phyloP scores from a whole-genome alignment of 2,329 filamentous ascomycete genomes.

The Aspergillus cejpii region DNA sequence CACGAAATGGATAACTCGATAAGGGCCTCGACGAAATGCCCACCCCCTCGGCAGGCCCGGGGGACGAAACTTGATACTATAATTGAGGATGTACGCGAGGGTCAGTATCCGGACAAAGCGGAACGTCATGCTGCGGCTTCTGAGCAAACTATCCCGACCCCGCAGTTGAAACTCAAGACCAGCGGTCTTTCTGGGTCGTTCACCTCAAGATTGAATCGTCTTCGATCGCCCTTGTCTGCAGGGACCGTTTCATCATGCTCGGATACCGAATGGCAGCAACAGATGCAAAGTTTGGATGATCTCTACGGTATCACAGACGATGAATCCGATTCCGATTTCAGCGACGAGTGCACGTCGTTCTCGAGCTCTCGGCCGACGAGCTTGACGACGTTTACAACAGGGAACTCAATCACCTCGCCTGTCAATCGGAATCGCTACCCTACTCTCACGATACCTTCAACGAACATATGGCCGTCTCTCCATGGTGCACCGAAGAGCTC shows the following conservation, averaged over 20 bases:
- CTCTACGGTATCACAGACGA: constrained; percentile 81
- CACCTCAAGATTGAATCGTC: constrained; percentile 17
- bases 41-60: constrained; percentile 52
- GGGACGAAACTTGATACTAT: constrained; percentile 57
- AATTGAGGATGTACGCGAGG: constrained; percentile 49
- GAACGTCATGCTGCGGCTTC: constrained; percentile 4
- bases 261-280: constrained; percentile 56
- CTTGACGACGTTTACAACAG: constrained; percentile 40
- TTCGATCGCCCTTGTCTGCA: constrained; percentile 31
- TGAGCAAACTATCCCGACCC: constrained; percentile 11
- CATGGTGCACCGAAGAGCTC: constrained; percentile 48
- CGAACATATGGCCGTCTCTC: constrained; percentile 52
- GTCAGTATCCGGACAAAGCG: constrained; percentile 18
- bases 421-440: constrained; percentile 48
- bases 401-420: constrained; percentile 32
- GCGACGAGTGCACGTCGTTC: constrained; percentile 43
- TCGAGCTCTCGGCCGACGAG: constrained; percentile 47
- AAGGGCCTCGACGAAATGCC: constrained; percentile 47
- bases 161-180: constrained; percentile 34
- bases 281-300: constrained; percentile 73
- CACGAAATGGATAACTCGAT: constrained; percentile 44
- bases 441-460: constrained; percentile 53
- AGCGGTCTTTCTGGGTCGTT: constrained; percentile 22
- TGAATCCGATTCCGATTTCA: constrained; percentile 60
- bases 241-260: constrained; percentile 35